Base-by-base conservation (phyloP, 108 stramenopile genomes). In the Cyclotella choctawhatcheeana region DNA sequence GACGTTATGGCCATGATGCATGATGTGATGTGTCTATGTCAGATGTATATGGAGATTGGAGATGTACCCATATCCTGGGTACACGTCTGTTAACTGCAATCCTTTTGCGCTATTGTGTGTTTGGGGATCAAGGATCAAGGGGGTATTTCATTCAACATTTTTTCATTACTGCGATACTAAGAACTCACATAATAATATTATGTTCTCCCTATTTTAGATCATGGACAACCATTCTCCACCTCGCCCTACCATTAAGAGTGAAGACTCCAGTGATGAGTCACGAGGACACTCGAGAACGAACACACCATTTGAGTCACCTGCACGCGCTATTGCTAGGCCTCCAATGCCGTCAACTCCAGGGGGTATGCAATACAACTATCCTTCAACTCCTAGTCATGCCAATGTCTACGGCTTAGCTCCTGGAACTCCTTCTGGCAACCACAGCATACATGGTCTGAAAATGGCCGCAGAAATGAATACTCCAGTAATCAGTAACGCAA, bases 401-500 rank as follows among this genome's bases (percentile, higher is more conserved):
- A 10, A 37, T 26, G n/a, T n/a, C n/a, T n/a, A n/a, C n/a, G 35
- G 59, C 35, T 56, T 31, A 7, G 55, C 29, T 56, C 55, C 55
- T 30, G 55, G 55, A 31, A 56, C 55, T 13, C 55, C 55, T 13
- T 30, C 27, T 56, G 10, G 13, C 30, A 6, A 12, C 27, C 31
- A 2, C 5, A 31, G 21, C 21, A 24, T 22, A 18, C 51, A 52
- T 50, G 55, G 30, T 21, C 24, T 35, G 0, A 60, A 24, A 40
- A 22, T 60, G 20, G 20, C 5, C 22, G 20, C 59, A 17, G 59
- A 60, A 24, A 5, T 60, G 35, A 24, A 40, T 20, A 71, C 70
- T 24, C 70, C 70, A 16, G 47, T 71, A 0, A 71, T 71, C 29
- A 22, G 43, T n/a, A 71, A 71, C 43, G 43, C 65, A 31, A 67